Evolutionary conservation across 2,329 filamentous ascomycete genomes (phyloP), one percentile per base, ranked within the genome.

Genomic region (Xylariales sp.): DNA sequence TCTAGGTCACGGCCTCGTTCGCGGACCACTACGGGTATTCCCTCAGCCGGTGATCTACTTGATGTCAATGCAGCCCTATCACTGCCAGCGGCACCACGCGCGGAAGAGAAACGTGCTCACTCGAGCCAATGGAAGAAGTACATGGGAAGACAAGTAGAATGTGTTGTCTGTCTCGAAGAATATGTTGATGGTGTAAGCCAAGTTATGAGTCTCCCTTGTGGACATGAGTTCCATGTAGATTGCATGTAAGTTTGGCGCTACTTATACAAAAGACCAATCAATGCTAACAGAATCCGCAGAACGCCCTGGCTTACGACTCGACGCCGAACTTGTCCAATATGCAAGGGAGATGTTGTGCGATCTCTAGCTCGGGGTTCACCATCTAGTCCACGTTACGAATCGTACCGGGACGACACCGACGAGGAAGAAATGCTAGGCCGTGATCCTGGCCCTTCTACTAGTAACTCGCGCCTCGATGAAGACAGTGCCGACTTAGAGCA

Each of bases 231-330:
- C 80, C 96, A 99, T 80, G 95, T 86, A 34, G 94, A 97, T 78
- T 99, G 96, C 94, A 98, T 99, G 94, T 97, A 83, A 91, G 94
- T 91, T 60, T 53, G 8, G 3, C 64, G 10, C 23, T 41, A 34
- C 61, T 53, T 62, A 32, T 66, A 58, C 39, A 0, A 58, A 53
- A 43, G 48, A 62, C 60, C 23, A 10, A 10, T 39, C n/a, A 18
- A 45, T 9, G 45, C 71, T 71, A 66, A 75, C 76, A 76, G 69
- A 77, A 75, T 52, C 56, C 36, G 48, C 71, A 97, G 94, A 77
- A 98, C 96, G 4, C 96, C 96, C 1, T 99, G 96, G 96, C 84
- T 99, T 60, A 97, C 95, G 0, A 98, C 94, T 16, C 90, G 95
- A 56, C 91, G 96, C 71, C 91, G 96, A 70, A 99, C 96, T n/a